phyloP scores from a whole-genome alignment of 176 grass and related monocot species.

The Pontederia paniculata region DNA sequence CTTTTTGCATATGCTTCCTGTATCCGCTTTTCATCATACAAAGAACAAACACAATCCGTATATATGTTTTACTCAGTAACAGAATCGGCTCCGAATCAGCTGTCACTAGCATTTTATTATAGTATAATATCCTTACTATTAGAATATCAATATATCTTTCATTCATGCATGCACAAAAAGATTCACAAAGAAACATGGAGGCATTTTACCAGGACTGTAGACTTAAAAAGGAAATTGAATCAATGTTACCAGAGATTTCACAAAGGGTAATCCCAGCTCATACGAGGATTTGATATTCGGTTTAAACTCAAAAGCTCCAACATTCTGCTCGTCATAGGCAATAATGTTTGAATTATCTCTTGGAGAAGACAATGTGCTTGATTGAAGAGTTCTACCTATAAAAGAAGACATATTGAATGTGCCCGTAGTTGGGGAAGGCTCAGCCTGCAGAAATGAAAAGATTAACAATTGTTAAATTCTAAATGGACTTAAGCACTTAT shows the following conservation, averaged over 20 bases:
- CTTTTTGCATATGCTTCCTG: no score
- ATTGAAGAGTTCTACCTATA: conserved; percentile 41
- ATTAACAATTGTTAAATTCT: background rate
- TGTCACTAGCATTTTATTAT: no score
- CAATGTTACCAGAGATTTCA: no score
- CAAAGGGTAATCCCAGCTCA: background rate
- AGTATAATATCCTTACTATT: no score
- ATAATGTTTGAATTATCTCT: conserved; percentile 32
- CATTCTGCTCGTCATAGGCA: conserved; percentile 31
- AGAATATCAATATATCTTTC: no score
- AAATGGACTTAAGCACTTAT: background rate
- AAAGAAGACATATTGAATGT: conserved; percentile 52
- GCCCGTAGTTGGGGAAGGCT: conserved; percentile 90
- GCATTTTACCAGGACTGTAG: no score
- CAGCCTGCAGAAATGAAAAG: conserved; percentile 44
- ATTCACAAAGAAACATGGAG: no score
- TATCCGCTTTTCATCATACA: no score
- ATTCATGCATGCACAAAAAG: background rate
- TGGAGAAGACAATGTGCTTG: conserved; percentile 39
- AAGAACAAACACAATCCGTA: no score
- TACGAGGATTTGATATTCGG: conserved; percentile 37
- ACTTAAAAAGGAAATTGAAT: no score
- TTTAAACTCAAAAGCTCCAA: conserved; percentile 77
- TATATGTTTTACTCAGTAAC: no score
- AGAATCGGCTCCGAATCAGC: no score